Percentiles rank a stretch among this genome's conserved stretches.
phyloP scores from a whole-genome alignment of 805 yeast species.

The Starmerella potacharoeniae region DNA sequence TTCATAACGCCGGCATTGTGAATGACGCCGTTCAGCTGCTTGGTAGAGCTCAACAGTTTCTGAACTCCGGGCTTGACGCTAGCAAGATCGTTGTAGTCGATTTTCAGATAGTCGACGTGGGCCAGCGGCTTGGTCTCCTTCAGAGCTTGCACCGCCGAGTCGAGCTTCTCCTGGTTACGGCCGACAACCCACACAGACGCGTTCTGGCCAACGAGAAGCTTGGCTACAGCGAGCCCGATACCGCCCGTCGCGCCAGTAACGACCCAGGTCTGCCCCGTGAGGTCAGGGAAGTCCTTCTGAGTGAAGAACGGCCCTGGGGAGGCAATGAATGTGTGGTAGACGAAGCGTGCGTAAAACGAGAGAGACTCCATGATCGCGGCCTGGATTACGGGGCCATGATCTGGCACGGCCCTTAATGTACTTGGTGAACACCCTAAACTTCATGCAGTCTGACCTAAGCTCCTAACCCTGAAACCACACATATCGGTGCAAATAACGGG shows the following conservation, averaged over 20 bases:
- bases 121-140: constrained; percentile 22
- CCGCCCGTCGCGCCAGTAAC: constrained; percentile 23
- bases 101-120: constrained; percentile 15
- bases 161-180: constrained; percentile 30
- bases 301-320: constrained; percentile 7
- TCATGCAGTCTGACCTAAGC: neutral
- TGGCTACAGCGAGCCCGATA: constrained; percentile 17
- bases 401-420: neutral
- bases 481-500: neutral
- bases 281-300: constrained; percentile 25
- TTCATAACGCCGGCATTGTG: constrained; percentile 24
- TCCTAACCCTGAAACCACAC: neutral
- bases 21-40: constrained; percentile 19
- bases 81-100: constrained; percentile 23
- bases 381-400: neutral
- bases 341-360: neutral
- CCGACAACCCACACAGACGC: constrained; percentile 34
- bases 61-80: constrained; percentile 20
- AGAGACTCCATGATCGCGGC: neutral
- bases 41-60: constrained; percentile 8
- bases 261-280: constrained; percentile 28
- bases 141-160: constrained; percentile 25
- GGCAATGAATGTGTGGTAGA: neutral
- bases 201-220: constrained; percentile 7
- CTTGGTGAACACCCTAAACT: neutral